phyloP scores from a whole-genome alignment of 768 basidiomycete species.

The Tephrocybe sp. region DNA sequence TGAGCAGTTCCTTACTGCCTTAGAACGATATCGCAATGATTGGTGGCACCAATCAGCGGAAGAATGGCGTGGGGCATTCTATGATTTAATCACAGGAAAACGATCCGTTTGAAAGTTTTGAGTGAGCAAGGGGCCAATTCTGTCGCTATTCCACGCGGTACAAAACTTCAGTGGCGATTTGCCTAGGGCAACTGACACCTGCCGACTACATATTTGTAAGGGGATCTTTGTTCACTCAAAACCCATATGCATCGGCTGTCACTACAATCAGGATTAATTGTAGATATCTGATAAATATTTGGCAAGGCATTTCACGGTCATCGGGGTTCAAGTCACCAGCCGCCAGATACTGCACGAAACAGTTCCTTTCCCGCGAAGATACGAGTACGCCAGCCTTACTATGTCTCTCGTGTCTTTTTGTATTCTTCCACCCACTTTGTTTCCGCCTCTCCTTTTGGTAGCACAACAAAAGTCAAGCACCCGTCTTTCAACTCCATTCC shows the following conservation, averaged over 20 bases:
- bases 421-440: constrained; percentile 85
- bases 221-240: no score
- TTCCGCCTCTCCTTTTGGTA: constrained; percentile 77
- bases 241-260: no score
- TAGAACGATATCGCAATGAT: neutral
- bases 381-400: neutral
- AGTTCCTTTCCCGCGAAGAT: neutral
- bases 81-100: neutral
- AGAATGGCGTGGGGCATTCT: constrained; percentile 2
- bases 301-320: neutral
- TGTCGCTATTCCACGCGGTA: neutral
- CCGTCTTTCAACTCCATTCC: constrained; percentile 85
- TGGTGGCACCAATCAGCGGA: constrained; percentile 1
- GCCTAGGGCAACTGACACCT: neutral
- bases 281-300: neutral
- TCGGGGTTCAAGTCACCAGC: neutral
- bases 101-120: neutral
- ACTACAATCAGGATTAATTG: neutral
- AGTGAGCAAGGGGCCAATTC: neutral
- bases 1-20: neutral
- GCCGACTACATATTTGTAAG: no score
- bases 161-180: neutral
- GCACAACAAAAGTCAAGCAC: constrained; percentile 73
- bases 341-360: constrained; percentile 2
- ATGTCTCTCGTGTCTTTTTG: constrained; percentile 54